A percentile compares a stretch with the other conserved stretches of the same genome.
phyloP scores from a whole-genome alignment of 73 alveolate genomes.

The Tetrahymena elliotti region DNA sequence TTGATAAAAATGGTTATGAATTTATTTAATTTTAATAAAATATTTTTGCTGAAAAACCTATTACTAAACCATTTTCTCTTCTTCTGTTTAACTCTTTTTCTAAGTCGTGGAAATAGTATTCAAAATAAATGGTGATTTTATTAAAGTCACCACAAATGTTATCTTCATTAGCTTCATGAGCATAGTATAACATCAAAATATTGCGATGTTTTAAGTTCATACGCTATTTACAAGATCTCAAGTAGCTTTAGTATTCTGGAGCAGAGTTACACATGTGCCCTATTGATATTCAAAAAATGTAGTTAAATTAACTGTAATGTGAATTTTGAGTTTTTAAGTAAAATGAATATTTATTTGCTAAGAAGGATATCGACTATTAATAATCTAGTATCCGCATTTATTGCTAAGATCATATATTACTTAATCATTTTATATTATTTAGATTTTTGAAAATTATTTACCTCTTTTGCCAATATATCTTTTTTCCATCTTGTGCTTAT shows the following conservation, averaged over 20 bases:
- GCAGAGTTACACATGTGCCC: background rate
- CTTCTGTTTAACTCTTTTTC: background rate
- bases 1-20: too few relatives aligned
- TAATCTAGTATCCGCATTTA: background rate
- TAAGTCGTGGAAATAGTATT: background rate
- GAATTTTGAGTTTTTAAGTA: too few relatives aligned
- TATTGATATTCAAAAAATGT: background rate
- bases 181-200: background rate
- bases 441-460: background rate
- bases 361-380: too few relatives aligned
- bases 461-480: background rate
- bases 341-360: background rate
- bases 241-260: background rate
- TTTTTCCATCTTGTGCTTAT: background rate
- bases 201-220: background rate
- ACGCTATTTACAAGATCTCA: background rate
- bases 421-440: too few relatives aligned
- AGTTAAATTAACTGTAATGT: background rate
- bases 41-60: background rate
- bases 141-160: background rate
- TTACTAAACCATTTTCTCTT: background rate
- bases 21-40: too few relatives aligned
- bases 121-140: background rate
- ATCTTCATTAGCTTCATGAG: background rate
- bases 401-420: too few relatives aligned